Evolutionary conservation across 2,329 filamentous ascomycete genomes (phyloP), one percentile per base, ranked within the genome.

Genomic region (Penicillium brevicompactum): DNA sequence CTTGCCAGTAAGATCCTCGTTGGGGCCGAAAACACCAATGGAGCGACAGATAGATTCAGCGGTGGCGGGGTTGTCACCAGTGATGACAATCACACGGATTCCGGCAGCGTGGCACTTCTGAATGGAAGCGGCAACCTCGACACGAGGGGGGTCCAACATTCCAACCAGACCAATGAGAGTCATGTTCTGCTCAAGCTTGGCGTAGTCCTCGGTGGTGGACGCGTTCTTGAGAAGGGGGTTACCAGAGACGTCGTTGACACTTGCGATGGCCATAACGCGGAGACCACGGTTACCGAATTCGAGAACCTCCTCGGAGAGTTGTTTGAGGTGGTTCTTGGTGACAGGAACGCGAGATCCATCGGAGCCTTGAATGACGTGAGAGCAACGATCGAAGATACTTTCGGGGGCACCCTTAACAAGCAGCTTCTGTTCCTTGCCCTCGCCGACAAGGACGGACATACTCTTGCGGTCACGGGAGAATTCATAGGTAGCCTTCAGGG

Each of bases 381-480:
- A 89, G 80, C 94, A 99, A 57, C 95, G 89, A 66, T 96, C 93
- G 59, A 99, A 84, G 65, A 99, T 87, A 11, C 92, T 91, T 75
- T 99, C 94, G 5, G 94, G 94, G 18, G 95, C 94, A 67, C 94
- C 94, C 79, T 99, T 99, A 63, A 99, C 92, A 46, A 99, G 83
- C 10, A 99, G 86, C 72, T 89, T 92, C 77, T 94, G 86, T 49
- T 86, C 76, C 47, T 82, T 80, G 53, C 84, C 87, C 51, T 84
- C 82, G 62, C 88, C 84, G 59, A 95, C 91, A 56, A 97, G 80
- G 34, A 99, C 95, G 46, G 94, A 99, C 94, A 99, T 99, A 76
- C 93, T 97, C 85, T 99, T 99, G 60, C 94, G 87, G 75, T 99
- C 94, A 66, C 94, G 87, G 1, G 94, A 97, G 77, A 99, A 99